Evolutionary conservation across 2,329 filamentous ascomycete genomes (phyloP).

Genomic region (Colletotrichum camelliae): DNA sequence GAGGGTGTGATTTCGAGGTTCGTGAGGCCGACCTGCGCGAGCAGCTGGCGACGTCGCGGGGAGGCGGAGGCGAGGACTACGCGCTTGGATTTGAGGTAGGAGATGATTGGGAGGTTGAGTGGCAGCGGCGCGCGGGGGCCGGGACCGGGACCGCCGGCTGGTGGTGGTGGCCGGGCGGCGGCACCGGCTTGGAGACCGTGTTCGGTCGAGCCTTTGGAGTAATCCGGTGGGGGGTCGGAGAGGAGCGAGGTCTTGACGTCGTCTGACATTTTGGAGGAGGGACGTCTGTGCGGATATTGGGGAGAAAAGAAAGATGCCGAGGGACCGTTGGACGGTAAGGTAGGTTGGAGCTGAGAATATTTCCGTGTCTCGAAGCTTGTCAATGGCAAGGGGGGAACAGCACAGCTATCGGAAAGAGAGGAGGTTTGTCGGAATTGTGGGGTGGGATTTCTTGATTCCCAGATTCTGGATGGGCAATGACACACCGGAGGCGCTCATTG

Average conservation of each 20-base stretch:
- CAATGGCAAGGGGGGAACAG: not conserved
- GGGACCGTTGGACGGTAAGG: not conserved
- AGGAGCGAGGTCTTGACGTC: not conserved
- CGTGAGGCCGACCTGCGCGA: constrained; percentile 78
- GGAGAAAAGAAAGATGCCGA: not conserved
- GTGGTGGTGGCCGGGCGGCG: constrained; percentile 22
- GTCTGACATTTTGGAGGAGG: not conserved
- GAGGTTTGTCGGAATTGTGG: constrained; percentile 7
- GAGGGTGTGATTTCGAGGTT: constrained; percentile 88
- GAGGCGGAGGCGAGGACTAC: constrained; percentile 92
- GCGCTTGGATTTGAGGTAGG: constrained; percentile 76
- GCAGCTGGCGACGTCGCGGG: constrained; percentile 81
- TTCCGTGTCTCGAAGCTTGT: not conserved
- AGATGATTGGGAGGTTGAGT: constrained; percentile 81
- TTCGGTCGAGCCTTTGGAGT: constrained; percentile 45
- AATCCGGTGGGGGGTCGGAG: constrained; percentile 50
- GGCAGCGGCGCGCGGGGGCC: constrained; percentile 62
- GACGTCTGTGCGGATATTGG: not conserved
- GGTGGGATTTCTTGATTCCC: constrained; percentile 8
- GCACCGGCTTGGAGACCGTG: constrained; percentile 31
- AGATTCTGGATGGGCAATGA: not conserved
- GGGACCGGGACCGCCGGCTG: constrained; percentile 19
- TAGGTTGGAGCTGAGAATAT: not conserved
- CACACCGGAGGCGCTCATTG: not conserved
- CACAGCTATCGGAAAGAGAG: not conserved